phyloP scores from a whole-genome alignment of 345 rosid genomes.

The Lenwebbia sp. region DNA sequence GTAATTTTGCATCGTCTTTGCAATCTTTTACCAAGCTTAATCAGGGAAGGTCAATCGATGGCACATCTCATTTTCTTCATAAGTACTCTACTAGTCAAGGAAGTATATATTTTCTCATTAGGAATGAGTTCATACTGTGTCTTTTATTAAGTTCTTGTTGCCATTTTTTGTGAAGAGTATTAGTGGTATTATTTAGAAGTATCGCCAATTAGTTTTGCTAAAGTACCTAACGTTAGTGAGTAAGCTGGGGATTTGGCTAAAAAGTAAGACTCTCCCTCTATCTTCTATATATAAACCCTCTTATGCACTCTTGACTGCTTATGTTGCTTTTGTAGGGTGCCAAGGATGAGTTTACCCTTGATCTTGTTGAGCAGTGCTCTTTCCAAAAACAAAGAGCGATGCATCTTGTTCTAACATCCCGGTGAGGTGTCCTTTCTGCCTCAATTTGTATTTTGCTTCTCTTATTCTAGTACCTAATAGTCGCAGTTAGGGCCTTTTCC shows the following conservation, averaged over 20 bases:
- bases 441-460: not conserved
- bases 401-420: slow-evolving; percentile 90
- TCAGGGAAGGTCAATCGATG: not conserved
- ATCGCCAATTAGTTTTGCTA: not conserved
- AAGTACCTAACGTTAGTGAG: not conserved
- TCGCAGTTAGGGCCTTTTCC: not conserved
- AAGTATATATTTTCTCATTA: not conserved
- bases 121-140: not conserved
- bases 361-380: slow-evolving; percentile 97
- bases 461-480: not conserved
- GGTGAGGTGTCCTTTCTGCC: slow-evolving; percentile 27
- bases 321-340: slow-evolving; percentile 44
- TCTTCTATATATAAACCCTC: not conserved
- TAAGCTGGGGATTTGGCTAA: not conserved
- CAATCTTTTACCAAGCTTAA: not conserved
- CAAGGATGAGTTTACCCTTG: slow-evolving; percentile 90
- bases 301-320: not conserved
- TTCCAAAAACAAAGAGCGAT: slow-evolving; percentile 91
- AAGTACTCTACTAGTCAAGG: not conserved
- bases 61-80: not conserved
- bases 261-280: not conserved
- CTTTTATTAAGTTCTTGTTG: not conserved
- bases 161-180: not conserved
- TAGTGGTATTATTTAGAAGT: not conserved
- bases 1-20: not conserved